phyloP scores from a whole-genome alignment of 1,284 basidiomycete genomes.

The Cystobasidiaceae sp. region DNA sequence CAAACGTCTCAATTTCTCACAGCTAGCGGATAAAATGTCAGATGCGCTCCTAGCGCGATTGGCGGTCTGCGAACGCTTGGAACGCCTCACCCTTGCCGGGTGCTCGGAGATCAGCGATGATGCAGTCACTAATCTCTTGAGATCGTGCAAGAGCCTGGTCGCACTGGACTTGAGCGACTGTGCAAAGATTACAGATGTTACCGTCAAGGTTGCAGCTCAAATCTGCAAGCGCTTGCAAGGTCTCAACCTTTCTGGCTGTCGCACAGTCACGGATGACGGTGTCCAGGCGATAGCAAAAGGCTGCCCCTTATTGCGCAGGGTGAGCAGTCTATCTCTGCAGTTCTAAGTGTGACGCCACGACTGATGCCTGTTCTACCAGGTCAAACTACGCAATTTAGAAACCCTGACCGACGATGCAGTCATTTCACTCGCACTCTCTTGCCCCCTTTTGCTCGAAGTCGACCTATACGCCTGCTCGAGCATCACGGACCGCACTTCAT shows the following conservation, averaged over 20 bases:
- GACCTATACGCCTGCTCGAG: constrained; percentile 80
- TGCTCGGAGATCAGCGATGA: constrained; percentile 68
- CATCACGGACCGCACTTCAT: constrained; percentile 71
- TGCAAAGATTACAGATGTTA: constrained; percentile 61
- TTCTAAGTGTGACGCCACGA: not conserved
- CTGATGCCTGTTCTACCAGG: constrained; percentile 50
- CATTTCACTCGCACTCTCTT: constrained; percentile 68
- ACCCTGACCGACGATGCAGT: constrained; percentile 75
- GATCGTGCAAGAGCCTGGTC: constrained; percentile 62
- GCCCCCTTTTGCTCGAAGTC: constrained; percentile 85
- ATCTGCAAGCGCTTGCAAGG: constrained; percentile 78
- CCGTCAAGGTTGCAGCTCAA: constrained; percentile 64
- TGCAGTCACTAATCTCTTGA: constrained; percentile 64
- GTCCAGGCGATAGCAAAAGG: constrained; percentile 68
- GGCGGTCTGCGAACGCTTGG: constrained; percentile 71
- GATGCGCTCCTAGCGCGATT: constrained; percentile 74
- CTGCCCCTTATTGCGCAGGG: constrained; percentile 67
- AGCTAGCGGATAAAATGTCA: constrained; percentile 64
- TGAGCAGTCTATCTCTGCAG: constrained; percentile 39
- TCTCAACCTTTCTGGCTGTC: constrained; percentile 84
- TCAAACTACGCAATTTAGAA: constrained; percentile 76
- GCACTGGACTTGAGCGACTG: constrained; percentile 84
- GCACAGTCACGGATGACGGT: constrained; percentile 69
- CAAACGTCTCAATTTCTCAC: constrained; percentile 82
- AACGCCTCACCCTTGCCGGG: constrained; percentile 84